phyloP scores from a whole-genome alignment of 345 rosid species.

The Firmiana major region DNA sequence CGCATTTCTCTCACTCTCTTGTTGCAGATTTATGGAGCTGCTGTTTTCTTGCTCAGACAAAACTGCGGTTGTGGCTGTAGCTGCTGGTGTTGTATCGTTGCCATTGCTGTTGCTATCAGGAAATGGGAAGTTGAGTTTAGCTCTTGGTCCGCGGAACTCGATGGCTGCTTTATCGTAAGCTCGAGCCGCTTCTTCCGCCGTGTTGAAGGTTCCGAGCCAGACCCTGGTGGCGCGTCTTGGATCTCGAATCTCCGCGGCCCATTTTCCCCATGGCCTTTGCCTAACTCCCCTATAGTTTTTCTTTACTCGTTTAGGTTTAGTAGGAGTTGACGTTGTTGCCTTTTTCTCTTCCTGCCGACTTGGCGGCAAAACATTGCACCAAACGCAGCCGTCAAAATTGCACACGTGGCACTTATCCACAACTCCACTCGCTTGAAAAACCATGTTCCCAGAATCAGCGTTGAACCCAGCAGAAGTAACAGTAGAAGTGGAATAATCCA shows the following conservation, averaged over 20 bases:
- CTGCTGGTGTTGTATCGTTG: background rate
- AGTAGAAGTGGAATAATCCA: background rate
- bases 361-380: conserved; percentile 77
- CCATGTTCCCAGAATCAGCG: background rate
- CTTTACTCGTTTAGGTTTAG: conserved; percentile 34
- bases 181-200: conserved; percentile 88
- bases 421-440: conserved; percentile 28
- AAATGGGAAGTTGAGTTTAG: conserved; percentile 67
- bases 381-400: conserved; percentile 61
- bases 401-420: conserved; percentile 61
- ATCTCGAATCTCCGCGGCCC: conserved; percentile 97
- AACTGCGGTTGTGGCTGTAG: background rate
- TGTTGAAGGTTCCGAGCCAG: conserved; percentile 91
- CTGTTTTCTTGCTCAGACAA: background rate
- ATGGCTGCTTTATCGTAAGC: conserved; percentile 86
- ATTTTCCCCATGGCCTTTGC: conserved; percentile 98
- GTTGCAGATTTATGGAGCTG: conserved; percentile 9
- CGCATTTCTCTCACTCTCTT: conserved; percentile 3
- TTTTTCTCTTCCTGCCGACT: conserved; percentile 20
- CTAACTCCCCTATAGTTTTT: conserved; percentile 93
- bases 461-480: background rate
- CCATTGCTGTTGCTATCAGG: conserved; percentile 21
- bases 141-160: conserved; percentile 61
- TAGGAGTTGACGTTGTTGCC: conserved; percentile 3
- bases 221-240: conserved; percentile 73